Evolutionary conservation across 176 grass and related monocot species (phyloP).

Genomic region (Poa annua): DNA sequence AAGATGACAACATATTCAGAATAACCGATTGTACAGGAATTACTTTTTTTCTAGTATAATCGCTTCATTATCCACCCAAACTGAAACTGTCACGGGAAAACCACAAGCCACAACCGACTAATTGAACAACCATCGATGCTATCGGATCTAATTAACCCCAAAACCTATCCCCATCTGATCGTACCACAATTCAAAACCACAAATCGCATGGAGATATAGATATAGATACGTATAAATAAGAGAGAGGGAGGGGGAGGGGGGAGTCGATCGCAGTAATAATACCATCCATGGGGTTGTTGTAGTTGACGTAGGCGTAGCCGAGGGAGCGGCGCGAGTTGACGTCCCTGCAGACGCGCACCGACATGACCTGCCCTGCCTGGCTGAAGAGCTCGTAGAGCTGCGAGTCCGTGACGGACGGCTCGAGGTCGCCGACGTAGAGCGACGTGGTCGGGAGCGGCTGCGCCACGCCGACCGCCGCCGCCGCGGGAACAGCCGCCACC

Average conservation of each 20-base stretch:
- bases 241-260: not conserved
- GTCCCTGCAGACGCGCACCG: constrained; percentile 92
- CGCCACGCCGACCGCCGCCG: constrained; percentile 35
- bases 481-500: constrained; percentile 28
- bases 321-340: constrained; percentile 70
- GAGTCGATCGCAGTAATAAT: constrained; percentile 3
- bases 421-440: constrained; percentile 96
- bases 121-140: not conserved
- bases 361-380: constrained; percentile 73
- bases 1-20: not conserved
- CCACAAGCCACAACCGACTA: not conserved
- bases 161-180: not conserved
- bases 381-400: constrained; percentile 89
- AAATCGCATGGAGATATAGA: not conserved
- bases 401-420: constrained; percentile 61
- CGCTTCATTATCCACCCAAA: not conserved
- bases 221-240: not conserved
- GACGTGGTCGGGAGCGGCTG: constrained; percentile 60
- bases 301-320: constrained; percentile 98
- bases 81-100: not conserved
- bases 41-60: not conserved
- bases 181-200: not conserved
- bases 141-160: not conserved
- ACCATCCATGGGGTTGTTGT: constrained; percentile 77
- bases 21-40: not conserved